Evolutionary conservation across 140 eudicot species (phyloP).

Genomic region (Oenanthe javanica): DNA sequence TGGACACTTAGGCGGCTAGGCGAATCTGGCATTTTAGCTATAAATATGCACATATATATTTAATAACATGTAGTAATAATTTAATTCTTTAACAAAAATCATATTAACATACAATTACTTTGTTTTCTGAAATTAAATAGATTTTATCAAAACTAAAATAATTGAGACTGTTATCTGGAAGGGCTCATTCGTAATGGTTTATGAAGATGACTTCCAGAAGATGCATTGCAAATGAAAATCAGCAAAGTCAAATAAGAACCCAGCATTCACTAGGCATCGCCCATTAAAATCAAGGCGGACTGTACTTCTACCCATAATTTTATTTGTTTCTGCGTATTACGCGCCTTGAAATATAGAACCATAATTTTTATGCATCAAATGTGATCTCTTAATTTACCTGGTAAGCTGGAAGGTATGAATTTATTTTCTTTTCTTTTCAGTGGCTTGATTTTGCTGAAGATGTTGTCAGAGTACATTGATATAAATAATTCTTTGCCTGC

Average conservation of each 20-base stretch:
- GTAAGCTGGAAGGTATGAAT: conserved; percentile 12
- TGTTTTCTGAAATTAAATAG: not conserved
- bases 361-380: not conserved
- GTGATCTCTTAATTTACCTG: not conserved
- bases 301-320: not conserved
- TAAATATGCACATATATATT: not conserved
- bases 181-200: not conserved
- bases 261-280: not conserved
- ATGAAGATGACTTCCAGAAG: not conserved
- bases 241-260: not conserved
- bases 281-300: no score
- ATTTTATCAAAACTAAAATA: not conserved
- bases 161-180: not conserved
- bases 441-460: conserved; percentile 93
- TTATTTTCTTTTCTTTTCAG: conserved; percentile 34
- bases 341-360: not conserved
- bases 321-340: not conserved
- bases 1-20: not conserved
- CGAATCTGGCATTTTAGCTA: not conserved
- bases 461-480: conserved; percentile 93
- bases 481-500: conserved; percentile 70
- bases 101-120: not conserved
- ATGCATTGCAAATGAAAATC: not conserved
- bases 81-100: not conserved
- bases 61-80: not conserved